Conservation (phyloP, 2,329 filamentous ascomycete species). For the Cercospora citrullina region DNA sequence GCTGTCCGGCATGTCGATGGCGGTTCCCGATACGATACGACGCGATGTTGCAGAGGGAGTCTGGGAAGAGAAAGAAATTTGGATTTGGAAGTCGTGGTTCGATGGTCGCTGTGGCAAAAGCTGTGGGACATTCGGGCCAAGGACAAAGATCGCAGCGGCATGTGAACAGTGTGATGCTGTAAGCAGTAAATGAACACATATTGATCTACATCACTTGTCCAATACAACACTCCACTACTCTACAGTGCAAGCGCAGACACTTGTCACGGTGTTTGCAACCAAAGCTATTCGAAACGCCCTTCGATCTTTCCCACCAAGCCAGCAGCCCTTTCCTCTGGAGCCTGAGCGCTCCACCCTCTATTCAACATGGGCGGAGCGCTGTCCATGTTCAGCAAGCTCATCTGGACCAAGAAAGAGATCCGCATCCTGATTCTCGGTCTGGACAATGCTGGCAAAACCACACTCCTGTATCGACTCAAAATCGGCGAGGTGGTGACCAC, state of each 20-base stretch:
- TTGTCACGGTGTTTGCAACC: background rate
- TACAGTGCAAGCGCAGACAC: background rate
- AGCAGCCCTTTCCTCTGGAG: slow-evolving; percentile 7
- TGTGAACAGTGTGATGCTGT: slow-evolving; percentile 6
- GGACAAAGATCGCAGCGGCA: slow-evolving; percentile 9
- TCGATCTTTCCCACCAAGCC: background rate
- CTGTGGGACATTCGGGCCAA: background rate
- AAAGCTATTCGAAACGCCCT: background rate
- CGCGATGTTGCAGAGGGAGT: background rate
- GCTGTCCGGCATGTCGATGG: background rate
- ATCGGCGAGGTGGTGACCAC: slow-evolving; percentile 98
- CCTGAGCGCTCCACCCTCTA: slow-evolving; percentile 17
- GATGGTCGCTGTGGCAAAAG: background rate
- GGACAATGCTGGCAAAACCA: slow-evolving; percentile 99
- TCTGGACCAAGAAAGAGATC: slow-evolving; percentile 97
- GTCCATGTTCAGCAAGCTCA: slow-evolving; percentile 64
- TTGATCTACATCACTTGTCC: slow-evolving; percentile 2
- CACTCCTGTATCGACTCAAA: slow-evolving; percentile 89
- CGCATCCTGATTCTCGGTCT: slow-evolving; percentile 70
- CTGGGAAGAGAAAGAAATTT: slow-evolving; percentile 6
- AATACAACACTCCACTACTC: background rate
- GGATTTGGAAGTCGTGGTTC: slow-evolving; percentile 6
- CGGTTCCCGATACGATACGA: background rate
- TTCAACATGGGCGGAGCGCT: slow-evolving; percentile 57
- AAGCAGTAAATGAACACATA: slow-evolving; percentile 13